A percentile compares a stretch with the other conserved stretches of the same genome.
Conservation (phyloP, 1,284 basidiomycete species). For the Fomitiporia mediterranea region DNA sequence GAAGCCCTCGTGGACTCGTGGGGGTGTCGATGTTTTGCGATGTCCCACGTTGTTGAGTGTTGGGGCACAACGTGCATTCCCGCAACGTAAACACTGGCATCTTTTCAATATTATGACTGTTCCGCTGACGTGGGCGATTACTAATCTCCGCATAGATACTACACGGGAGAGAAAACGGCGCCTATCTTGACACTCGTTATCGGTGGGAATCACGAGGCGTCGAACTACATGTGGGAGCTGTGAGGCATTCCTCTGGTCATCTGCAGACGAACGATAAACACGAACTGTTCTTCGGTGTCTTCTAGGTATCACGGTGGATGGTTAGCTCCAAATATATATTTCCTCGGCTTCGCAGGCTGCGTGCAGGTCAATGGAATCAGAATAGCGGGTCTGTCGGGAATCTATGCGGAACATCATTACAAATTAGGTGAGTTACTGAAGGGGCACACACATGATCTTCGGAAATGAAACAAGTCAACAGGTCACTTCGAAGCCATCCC, state of each 20-base stretch:
- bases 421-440: conserved; percentile 50
- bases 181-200: conserved; percentile 92
- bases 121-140: neutral
- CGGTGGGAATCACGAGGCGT: conserved; percentile 98
- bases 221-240: conserved; percentile 97
- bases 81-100: neutral
- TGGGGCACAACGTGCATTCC: neutral
- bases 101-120: neutral
- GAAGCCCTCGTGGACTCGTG: no score
- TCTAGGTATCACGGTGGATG: conserved; percentile 88
- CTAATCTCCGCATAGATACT: conserved; percentile 58
- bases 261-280: neutral
- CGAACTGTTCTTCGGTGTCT: conserved; percentile 4
- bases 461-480: conserved; percentile 29
- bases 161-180: conserved; percentile 76
- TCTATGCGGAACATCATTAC: conserved; percentile 86
- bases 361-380: conserved; percentile 83
- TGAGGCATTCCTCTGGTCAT: conserved; percentile 37
- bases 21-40: neutral
- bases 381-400: conserved; percentile 90
- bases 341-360: conserved; percentile 88
- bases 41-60: neutral
- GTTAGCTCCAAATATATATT: conserved; percentile 97
- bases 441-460: neutral
- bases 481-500: conserved; percentile 73